Conservation (phyloP, 257 asterid species). For the Lycium ferocissimum region DNA sequence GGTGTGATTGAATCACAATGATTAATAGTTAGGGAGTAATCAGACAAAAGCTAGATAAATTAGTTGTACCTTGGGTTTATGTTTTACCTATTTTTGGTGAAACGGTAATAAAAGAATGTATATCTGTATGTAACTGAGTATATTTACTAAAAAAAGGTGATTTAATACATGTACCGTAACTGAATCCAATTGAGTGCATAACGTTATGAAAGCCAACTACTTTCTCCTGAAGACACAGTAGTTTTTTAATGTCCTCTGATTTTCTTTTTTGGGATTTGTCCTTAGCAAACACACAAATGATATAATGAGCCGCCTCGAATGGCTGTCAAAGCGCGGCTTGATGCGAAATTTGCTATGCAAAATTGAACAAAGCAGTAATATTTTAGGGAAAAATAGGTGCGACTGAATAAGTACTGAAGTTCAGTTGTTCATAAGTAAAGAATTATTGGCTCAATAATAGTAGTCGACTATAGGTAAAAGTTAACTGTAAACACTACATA, state of each 20-base stretch:
- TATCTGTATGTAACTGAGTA: too few species aligned
- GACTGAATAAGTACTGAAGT: neutral
- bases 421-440: neutral
- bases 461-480: neutral
- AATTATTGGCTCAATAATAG: neutral
- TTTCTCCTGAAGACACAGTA: neutral
- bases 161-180: neutral
- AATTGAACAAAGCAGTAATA: neutral
- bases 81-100: neutral
- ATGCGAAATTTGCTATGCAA: neutral
- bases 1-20: neutral
- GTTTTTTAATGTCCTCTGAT: neutral
- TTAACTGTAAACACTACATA: neutral
- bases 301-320: slow-evolving; percentile 23
- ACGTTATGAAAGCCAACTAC: neutral
- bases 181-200: neutral
- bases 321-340: neutral
- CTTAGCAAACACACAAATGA: neutral
- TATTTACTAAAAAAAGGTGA: neutral
- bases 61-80: neutral
- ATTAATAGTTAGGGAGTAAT: too few species aligned
- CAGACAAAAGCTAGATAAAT: too few species aligned
- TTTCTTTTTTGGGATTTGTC: neutral
- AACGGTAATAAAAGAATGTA: neutral
- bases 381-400: neutral